Conservation (phyloP, 2,329 filamentous ascomycete genomes). For the Ceratocystis ficicola region DNA sequence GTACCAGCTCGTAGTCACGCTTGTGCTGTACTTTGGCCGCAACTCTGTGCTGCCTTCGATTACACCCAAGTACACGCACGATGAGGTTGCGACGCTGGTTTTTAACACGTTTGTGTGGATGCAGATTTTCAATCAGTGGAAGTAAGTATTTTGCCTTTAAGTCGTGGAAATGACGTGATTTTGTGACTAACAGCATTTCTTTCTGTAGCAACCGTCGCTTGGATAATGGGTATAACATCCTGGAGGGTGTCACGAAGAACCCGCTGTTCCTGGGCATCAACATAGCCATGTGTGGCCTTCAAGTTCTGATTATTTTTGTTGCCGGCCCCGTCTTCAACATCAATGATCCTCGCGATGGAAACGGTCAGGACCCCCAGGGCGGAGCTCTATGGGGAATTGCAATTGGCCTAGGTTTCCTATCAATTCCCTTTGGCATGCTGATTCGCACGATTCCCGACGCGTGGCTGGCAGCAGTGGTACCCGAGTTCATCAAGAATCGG, state of each 20-base stretch:
- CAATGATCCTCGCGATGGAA: conserved; percentile 25
- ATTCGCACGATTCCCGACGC: conserved; percentile 75
- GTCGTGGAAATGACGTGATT: background rate
- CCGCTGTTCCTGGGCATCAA: conserved; percentile 84
- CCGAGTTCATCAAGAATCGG: conserved; percentile 41
- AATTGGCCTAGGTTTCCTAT: conserved; percentile 69
- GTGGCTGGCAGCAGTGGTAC: conserved; percentile 42
- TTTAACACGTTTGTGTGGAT: conserved; percentile 99
- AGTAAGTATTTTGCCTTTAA: conserved; percentile 43
- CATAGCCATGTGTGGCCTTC: conserved; percentile 73
- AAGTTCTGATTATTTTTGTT: conserved; percentile 80
- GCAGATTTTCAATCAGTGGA: conserved; percentile 98
- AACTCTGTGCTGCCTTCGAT: conserved; percentile 21
- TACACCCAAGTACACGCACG: conserved; percentile 22
- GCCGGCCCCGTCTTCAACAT: conserved; percentile 74
- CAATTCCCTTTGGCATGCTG: conserved; percentile 68
- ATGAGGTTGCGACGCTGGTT: conserved; percentile 63
- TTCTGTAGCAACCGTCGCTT: conserved; percentile 63
- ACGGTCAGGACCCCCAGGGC: conserved; percentile 42
- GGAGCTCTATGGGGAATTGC: conserved; percentile 79
- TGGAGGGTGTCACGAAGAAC: conserved; percentile 75
- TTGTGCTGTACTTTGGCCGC: conserved; percentile 66
- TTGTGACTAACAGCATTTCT: conserved; percentile 2
- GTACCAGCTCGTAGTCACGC: conserved; percentile 70
- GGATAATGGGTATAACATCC: conserved; percentile 91